phyloP scores from a whole-genome alignment of 208 protist species.

The Leishmania aethiopica region DNA sequence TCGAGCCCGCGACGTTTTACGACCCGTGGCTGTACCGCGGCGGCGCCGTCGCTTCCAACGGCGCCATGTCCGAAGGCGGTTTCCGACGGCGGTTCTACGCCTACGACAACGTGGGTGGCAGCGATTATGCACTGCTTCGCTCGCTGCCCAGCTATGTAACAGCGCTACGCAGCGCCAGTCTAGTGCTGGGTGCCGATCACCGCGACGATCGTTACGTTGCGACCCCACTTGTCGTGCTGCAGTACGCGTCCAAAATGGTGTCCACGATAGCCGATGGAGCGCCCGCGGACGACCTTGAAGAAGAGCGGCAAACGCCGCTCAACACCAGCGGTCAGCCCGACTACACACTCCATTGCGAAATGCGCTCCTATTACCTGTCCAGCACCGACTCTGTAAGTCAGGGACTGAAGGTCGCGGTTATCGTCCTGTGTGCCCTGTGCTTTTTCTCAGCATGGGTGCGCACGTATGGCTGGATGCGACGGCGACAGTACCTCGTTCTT shows the following conservation, averaged over 20 bases:
- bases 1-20: conserved; percentile 31
- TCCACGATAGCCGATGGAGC: conserved; percentile 13
- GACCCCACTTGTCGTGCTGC: conserved; percentile 58
- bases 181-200: conserved; percentile 32
- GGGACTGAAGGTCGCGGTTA: conserved; percentile 59
- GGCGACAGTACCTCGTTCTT: conserved; percentile 74
- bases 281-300: conserved; percentile 3
- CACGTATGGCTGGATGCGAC: conserved; percentile 85
- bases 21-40: conserved; percentile 46
- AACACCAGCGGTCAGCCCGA: neutral
- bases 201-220: conserved; percentile 2
- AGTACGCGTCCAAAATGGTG: conserved; percentile 54
- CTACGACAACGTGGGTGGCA: conserved; percentile 71
- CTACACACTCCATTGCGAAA: conserved; percentile 25
- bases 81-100: conserved; percentile 67
- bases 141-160: conserved; percentile 31
- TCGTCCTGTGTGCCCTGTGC: conserved; percentile 56
- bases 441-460: conserved; percentile 67
- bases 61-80: conserved; percentile 9
- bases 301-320: conserved; percentile 25
- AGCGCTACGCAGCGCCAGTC: conserved; percentile 33
- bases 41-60: conserved; percentile 7
- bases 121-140: neutral
- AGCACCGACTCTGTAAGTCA: conserved; percentile 34
- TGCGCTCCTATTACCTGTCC: conserved; percentile 43